Evolutionary conservation across 305 asterid species (phyloP), one percentile per base, ranked within the genome.

Genomic region (Fraxinus ornus): DNA sequence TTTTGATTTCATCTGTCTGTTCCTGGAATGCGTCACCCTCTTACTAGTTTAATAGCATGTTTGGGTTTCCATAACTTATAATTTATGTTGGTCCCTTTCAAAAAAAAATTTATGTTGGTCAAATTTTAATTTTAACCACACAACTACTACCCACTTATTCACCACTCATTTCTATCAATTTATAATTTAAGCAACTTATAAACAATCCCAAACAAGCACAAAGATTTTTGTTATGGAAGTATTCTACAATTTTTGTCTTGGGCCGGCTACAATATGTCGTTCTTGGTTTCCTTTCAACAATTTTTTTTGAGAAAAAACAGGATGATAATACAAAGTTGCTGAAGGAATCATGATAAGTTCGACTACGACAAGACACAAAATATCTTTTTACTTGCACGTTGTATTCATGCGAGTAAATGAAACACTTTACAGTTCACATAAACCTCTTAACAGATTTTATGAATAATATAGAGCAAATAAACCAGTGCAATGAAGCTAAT

Each of bases 1-100:
- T 76, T 64, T 72, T 78, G 78, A 74, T 60, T 84, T 79, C 81
- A 55, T 80, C 77, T 80, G 44, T 36, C 78, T 55, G 66, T 55
- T 55, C 77, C 74, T 80, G 44, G 70, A 30, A 82, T 60, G 33
- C 37, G 15, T 71, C 17, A 3, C 47, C 39, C n/a, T 33, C 76
- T 47, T 77, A 76, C 82, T 77, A 77, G 55, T 72, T 64, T 55
- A 55, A 55, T 55, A 55, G 10, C 66, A n/a, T 55, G 66, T 55
- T 55, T 55, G 10, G 10, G 7, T n/a, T n/a, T 55, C 66, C 66
- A n/a, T n/a, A 55, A 55, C 66, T n/a, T 55, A 55, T 55, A 55
- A 55, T 55, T 55, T 55, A 55, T n/a, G n/a, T n/a, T n/a, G n/a
- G n/a, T n/a, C n/a, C n/a, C n/a, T n/a, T n/a, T n/a, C n/a, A n/a